Conservation (phyloP, 2,329 filamentous ascomycete species). For the Remersonia thermophila region DNA sequence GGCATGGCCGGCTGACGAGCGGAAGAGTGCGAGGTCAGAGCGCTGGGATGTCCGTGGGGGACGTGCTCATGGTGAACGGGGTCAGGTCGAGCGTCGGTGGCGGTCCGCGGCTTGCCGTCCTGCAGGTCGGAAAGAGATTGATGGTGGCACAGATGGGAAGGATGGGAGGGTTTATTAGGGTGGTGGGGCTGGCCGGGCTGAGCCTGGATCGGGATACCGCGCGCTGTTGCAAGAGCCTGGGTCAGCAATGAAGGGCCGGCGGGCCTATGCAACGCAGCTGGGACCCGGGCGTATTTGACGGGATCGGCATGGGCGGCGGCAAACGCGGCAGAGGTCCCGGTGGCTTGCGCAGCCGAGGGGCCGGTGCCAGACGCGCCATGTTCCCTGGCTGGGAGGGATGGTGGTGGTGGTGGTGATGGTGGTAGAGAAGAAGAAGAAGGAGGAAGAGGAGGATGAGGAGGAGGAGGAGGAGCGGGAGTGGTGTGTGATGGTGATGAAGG, state of each 20-base stretch:
- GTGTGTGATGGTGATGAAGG: constrained; percentile 1
- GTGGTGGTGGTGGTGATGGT: constrained; percentile 5
- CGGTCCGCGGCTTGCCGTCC: constrained; percentile 13
- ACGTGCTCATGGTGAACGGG: constrained; percentile 27
- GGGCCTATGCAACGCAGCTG: constrained; percentile 30
- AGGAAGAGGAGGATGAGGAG: no score
- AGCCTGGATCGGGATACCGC: constrained; percentile 31
- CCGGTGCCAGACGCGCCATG: constrained; percentile 13
- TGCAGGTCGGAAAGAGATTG: constrained; percentile 3
- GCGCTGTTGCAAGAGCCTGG: constrained; percentile 46
- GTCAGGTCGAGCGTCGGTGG: no score
- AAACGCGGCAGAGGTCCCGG: constrained; percentile 14
- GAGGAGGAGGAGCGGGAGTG: no score
- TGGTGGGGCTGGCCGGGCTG: constrained; percentile 15
- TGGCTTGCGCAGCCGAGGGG: constrained; percentile 11
- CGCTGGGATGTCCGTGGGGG: constrained; percentile 24
- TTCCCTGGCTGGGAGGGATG: constrained; percentile 6
- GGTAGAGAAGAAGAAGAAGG: no score
- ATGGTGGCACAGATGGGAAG: constrained; percentile 7
- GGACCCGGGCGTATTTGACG: constrained; percentile 37
- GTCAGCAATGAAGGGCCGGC: constrained; percentile 43
- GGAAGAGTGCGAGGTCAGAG: constrained; percentile 26
- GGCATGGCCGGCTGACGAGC: constrained; percentile 19
- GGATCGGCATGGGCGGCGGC: constrained; percentile 23
- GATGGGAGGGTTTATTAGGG: constrained; percentile 9